Percentiles rank a stretch among this genome's conserved stretches.
Evolutionary conservation across 768 basidiomycete species (phyloP).

Genomic region (Suillus sp.): DNA sequence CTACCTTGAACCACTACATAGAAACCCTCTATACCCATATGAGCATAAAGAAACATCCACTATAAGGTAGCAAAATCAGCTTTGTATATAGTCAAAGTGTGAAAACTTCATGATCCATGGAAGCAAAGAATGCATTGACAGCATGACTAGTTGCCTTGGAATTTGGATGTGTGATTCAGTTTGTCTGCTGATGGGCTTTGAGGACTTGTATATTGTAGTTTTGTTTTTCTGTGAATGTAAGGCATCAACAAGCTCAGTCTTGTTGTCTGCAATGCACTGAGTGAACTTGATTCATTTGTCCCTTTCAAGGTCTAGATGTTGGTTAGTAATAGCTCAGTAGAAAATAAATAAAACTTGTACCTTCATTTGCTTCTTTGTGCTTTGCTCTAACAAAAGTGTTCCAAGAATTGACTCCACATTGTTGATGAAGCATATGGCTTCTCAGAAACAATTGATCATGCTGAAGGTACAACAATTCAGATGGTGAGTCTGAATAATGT

Average conservation of each 20-base stretch:
- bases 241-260: neutral
- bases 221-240: neutral
- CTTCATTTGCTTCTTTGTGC: neutral
- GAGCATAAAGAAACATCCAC: constrained; percentile 6
- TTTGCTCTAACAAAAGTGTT: neutral
- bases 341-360: neutral
- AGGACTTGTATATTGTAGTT: neutral
- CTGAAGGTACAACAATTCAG: no score
- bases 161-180: neutral
- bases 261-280: neutral
- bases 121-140: constrained; percentile 5
- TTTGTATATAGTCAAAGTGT: neutral
- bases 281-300: neutral
- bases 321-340: no score
- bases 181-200: neutral
- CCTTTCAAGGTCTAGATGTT: neutral
- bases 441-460: neutral
- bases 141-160: constrained; percentile 1
- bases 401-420: constrained; percentile 2
- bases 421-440: neutral
- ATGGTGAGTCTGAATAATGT: no score
- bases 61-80: neutral
- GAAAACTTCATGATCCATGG: constrained; percentile 1
- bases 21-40: neutral
- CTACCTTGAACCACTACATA: constrained; percentile 1